phyloP scores from a whole-genome alignment of 2,329 filamentous ascomycete genomes.

The Knufia petricola region DNA sequence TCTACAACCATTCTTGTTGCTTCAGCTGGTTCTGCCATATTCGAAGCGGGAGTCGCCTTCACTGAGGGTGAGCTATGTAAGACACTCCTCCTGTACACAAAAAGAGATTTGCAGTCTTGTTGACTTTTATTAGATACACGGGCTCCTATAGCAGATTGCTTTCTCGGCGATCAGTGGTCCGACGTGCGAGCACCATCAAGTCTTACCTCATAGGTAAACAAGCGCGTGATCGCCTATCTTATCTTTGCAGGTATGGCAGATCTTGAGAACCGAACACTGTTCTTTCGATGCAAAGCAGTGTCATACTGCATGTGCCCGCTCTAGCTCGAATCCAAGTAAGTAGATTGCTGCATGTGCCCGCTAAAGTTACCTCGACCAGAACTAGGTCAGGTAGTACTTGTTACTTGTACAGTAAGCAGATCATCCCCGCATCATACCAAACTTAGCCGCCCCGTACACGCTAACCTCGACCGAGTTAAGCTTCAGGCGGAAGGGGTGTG shows the following conservation, averaged over 20 bases:
- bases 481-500: not conserved
- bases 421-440: not conserved
- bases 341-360: not conserved
- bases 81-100: no score
- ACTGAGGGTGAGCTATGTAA: no score
- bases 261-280: no score
- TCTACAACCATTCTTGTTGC: conserved; percentile 3
- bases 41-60: no score
- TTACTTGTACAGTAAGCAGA: not conserved
- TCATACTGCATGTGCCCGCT: conserved; percentile 1
- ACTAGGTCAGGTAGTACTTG: no score
- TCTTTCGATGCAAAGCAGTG: not conserved
- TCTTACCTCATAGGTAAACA: not conserved
- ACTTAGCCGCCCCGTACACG: not conserved
- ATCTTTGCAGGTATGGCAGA: not conserved
- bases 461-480: not conserved
- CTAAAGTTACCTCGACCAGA: not conserved
- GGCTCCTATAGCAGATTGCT: not conserved
- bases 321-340: not conserved
- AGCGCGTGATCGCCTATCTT: not conserved
- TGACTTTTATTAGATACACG: no score
- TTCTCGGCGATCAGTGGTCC: conserved; percentile 2
- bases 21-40: conserved; percentile 1
- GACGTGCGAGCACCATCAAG: not conserved
- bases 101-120: no score